A percentile compares a stretch with the other conserved stretches of the same genome.
Evolutionary conservation across 345 rosid species (phyloP).

Genomic region (Trapa incisa): DNA sequence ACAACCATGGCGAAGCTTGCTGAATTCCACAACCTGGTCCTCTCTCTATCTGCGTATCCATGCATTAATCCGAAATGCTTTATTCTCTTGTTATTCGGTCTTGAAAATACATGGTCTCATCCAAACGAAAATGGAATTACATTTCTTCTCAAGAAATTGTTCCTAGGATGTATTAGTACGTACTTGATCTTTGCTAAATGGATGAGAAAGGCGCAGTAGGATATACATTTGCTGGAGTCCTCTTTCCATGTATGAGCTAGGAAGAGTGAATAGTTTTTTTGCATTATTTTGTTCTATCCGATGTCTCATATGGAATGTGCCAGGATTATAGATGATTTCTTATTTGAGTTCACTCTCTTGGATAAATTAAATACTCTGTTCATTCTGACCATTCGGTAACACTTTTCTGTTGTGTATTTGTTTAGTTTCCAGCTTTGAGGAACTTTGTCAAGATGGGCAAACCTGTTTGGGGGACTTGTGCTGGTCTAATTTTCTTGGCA

Average conservation of each 20-base stretch:
- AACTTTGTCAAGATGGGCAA: slow-evolving; percentile 78
- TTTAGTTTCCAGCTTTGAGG: slow-evolving; percentile 83
- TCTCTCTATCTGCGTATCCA: not conserved
- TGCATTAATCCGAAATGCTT: not conserved
- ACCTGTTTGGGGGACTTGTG: slow-evolving; percentile 98
- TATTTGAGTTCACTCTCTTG: slow-evolving; percentile 4
- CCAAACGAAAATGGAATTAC: not conserved
- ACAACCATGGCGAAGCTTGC: slow-evolving; percentile 99
- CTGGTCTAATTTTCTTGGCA: slow-evolving; percentile 93
- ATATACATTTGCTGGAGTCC: not conserved
- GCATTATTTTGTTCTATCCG: not conserved
- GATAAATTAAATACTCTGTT: not conserved
- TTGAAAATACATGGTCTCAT: not conserved
- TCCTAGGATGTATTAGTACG: not conserved
- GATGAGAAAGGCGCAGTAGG: not conserved
- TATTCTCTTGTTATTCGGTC: not conserved
- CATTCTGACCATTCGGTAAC: not conserved
- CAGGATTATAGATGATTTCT: not conserved
- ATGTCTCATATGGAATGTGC: not conserved
- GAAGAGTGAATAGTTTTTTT: not conserved
- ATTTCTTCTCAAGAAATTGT: not conserved
- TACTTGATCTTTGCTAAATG: too few relatives aligned
- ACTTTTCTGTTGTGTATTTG: slow-evolving; percentile 6
- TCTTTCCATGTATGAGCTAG: not conserved
- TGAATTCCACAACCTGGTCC: slow-evolving; percentile 68